phyloP scores from a whole-genome alignment of 2,329 filamentous ascomycete genomes.

The Fusarium beomiforme region DNA sequence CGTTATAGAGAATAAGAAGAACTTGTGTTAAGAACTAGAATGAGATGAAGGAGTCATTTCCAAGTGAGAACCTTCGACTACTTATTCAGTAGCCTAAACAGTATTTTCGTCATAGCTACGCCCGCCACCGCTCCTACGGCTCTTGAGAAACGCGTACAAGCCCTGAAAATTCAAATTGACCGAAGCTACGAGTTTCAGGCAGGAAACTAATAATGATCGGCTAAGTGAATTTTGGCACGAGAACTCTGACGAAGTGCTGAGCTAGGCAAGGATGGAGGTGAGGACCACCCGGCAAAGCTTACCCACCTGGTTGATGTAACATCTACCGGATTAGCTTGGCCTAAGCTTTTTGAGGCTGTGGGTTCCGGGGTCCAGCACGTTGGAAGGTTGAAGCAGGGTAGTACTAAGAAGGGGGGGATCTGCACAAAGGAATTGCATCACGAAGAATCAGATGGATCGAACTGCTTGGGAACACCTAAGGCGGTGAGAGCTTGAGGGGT shows the following conservation, averaged over 20 bases:
- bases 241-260: background rate
- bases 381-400: slow-evolving; percentile 2
- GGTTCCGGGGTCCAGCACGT: background rate
- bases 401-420: background rate
- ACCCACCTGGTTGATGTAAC: slow-evolving; percentile 7
- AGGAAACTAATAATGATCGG: slow-evolving; percentile 5
- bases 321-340: background rate
- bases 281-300: background rate
- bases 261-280: background rate
- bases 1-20: background rate
- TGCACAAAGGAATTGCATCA: background rate
- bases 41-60: background rate
- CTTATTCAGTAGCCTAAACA: slow-evolving; percentile 1
- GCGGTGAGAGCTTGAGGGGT: background rate
- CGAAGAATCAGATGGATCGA: background rate
- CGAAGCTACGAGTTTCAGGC: slow-evolving; percentile 10
- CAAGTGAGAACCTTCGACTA: slow-evolving; percentile 3
- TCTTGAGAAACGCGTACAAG: background rate
- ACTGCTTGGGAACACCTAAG: background rate
- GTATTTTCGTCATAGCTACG: background rate
- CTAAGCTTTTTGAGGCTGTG: background rate
- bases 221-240: background rate
- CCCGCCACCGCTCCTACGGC: background rate
- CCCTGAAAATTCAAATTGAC: background rate
- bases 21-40: background rate